Conservation (phyloP, 495 filamentous ascomycete species). For the Annulohypoxylon maeteangense region DNA sequence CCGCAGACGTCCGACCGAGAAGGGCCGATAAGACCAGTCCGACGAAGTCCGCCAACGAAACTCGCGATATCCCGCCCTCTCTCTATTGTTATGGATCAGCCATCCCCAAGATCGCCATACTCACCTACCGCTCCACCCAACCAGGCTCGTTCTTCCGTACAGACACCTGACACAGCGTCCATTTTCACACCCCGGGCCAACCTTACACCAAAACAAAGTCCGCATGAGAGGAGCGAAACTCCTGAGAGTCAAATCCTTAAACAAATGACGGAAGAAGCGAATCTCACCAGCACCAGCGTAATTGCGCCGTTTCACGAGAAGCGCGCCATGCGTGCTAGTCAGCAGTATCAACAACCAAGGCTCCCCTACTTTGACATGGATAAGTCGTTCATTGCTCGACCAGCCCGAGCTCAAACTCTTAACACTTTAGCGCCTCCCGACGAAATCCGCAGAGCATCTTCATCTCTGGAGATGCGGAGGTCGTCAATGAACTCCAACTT, state of each 20-base stretch:
- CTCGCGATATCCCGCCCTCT: constrained; percentile 57
- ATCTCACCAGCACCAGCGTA: background rate
- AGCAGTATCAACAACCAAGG: background rate
- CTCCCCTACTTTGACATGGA: background rate
- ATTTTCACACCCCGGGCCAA: constrained; percentile 42
- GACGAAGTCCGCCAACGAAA: constrained; percentile 56
- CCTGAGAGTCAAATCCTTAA: constrained; percentile 20
- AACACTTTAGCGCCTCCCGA: constrained; percentile 11
- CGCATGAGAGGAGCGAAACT: constrained; percentile 14
- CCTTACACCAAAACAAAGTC: constrained; percentile 11
- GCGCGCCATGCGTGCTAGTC: constrained; percentile 4
- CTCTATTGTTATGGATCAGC: constrained; percentile 62
- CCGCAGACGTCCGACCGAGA: constrained; percentile 31
- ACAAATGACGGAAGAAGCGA: constrained; percentile 2
- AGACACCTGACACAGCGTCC: constrained; percentile 44
- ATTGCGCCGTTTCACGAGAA: background rate
- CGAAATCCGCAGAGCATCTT: constrained; percentile 37
- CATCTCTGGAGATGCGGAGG: constrained; percentile 43
- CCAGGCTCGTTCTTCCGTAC: constrained; percentile 12
- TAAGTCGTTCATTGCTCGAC: constrained; percentile 12
- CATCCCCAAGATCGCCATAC: constrained; percentile 50
- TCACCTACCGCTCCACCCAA: constrained; percentile 15
- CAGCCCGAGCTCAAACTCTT: background rate
- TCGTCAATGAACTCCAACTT: constrained; percentile 17
- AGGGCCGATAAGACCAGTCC: constrained; percentile 36